A percentile compares a stretch with the other conserved stretches of the same genome.
These are phyloP conservation scores for Wallacemonas sp. DNA, from an alignment of 208 protist species.

Conservation along the genomic window DNA sequence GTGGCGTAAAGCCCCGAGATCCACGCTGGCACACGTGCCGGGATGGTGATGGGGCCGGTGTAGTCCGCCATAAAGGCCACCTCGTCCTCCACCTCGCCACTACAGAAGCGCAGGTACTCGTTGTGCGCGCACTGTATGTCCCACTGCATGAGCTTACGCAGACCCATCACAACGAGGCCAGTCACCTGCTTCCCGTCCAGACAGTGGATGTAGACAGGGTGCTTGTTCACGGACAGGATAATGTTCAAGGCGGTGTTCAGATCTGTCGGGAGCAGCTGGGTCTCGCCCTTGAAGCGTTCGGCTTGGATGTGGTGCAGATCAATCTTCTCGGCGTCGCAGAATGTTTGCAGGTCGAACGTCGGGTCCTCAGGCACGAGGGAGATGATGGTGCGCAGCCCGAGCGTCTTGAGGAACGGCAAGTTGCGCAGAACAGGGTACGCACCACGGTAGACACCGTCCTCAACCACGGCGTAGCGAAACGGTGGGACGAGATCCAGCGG, in stretches of 20 bases:
- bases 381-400: constrained; percentile 68
- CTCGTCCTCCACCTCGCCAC: constrained; percentile 55
- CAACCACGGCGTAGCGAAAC: constrained; percentile 71
- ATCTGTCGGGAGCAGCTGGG: constrained; percentile 75
- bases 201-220: constrained; percentile 88
- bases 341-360: constrained; percentile 76
- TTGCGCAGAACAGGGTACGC: constrained; percentile 87
- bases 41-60: constrained; percentile 63
- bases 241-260: constrained; percentile 63
- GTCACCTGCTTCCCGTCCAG: constrained; percentile 82
- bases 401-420: constrained; percentile 61
- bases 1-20: constrained; percentile 48
- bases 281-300: constrained; percentile 83
- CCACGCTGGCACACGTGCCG: constrained; percentile 54
- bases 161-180: constrained; percentile 72
- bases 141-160: constrained; percentile 83
- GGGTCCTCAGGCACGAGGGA: constrained; percentile 80
- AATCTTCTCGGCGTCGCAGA: constrained; percentile 59
- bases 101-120: constrained; percentile 76
- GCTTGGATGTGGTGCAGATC: constrained; percentile 65
- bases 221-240: constrained; percentile 50
- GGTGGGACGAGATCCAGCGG: constrained; percentile 71
- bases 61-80: constrained; percentile 73
- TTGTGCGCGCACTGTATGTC: constrained; percentile 39
- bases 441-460: constrained; percentile 78